phyloP scores from a whole-genome alignment of 768 basidiomycete genomes.

The Auricularia sp. region DNA sequence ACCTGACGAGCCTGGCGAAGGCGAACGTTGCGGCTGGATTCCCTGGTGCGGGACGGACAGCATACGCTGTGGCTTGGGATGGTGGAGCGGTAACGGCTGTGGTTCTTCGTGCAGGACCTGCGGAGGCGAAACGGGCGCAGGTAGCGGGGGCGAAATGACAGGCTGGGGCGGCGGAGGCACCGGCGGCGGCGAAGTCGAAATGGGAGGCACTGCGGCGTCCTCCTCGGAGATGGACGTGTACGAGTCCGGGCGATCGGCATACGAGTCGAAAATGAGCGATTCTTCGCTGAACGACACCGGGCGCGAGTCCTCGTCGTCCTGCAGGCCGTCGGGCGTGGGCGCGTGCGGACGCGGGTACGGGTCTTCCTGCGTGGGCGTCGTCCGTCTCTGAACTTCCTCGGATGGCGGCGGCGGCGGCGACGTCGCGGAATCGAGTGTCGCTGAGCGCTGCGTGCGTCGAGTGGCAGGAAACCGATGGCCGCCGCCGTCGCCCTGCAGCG shows the following conservation, averaged over 20 bases:
- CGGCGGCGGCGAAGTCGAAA: not conserved
- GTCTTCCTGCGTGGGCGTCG: conserved; percentile 37
- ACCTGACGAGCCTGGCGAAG: not conserved
- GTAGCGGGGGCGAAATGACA: conserved; percentile 5
- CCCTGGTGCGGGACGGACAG: not conserved
- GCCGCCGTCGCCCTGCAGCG: conserved; percentile 61
- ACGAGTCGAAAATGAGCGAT: conserved; percentile 74
- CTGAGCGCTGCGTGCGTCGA: conserved; percentile 28
- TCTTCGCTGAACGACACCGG: conserved; percentile 79
- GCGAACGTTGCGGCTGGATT: conserved; percentile 15
- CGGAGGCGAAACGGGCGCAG: not conserved
- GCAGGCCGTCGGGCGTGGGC: conserved; percentile 30
- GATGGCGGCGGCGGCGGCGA: conserved; percentile 3
- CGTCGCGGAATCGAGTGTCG: conserved; percentile 1
- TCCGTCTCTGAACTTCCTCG: conserved; percentile 53
- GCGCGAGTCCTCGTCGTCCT: conserved; percentile 37
- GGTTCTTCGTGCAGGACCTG: conserved; percentile 1
- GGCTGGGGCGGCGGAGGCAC: conserved; percentile 32
- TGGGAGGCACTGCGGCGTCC: conserved; percentile 13
- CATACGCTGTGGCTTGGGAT: conserved; percentile 9
- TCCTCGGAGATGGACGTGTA: conserved; percentile 18
- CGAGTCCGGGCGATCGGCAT: conserved; percentile 32
- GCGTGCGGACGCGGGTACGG: conserved; percentile 23
- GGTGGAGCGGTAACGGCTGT: conserved; percentile 5
- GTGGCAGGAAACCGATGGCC: conserved; percentile 67